phyloP scores from a whole-genome alignment of 805 yeast species.

The Blastobotrys peoriensis region DNA sequence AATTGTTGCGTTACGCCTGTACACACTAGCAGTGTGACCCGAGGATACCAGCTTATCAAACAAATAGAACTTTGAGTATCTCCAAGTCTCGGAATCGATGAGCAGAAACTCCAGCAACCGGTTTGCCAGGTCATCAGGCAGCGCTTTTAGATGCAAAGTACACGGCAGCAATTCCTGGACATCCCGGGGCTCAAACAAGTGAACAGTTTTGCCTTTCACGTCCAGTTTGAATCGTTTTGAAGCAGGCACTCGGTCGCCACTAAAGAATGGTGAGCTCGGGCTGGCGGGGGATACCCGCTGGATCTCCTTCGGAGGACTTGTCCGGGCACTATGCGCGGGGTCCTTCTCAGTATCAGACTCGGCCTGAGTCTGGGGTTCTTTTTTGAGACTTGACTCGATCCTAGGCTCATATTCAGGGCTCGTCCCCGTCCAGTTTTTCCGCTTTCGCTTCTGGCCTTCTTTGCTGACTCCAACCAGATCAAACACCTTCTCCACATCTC shows the following conservation, averaged over 20 bases:
- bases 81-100: conserved; percentile 37
- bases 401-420: neutral
- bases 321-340: too few relatives aligned
- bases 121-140: conserved; percentile 48
- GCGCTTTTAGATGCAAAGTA: conserved; percentile 44
- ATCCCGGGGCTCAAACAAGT: conserved; percentile 46
- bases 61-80: conserved; percentile 45
- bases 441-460: neutral
- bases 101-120: conserved; percentile 38
- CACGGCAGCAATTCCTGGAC: conserved; percentile 44
- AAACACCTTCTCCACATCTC: conserved; percentile 41
- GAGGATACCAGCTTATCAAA: conserved; percentile 59
- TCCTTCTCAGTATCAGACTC: too few relatives aligned
- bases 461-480: conserved; percentile 31
- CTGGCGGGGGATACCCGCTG: too few relatives aligned
- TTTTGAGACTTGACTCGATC: neutral
- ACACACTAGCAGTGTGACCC: conserved; percentile 45
- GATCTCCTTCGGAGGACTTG: too few relatives aligned
- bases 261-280: too few relatives aligned
- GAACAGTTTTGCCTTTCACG: conserved; percentile 29
- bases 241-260: conserved; percentile 6
- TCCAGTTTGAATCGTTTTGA: conserved; percentile 8
- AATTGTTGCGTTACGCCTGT: conserved; percentile 29
- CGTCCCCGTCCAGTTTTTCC: too few relatives aligned
- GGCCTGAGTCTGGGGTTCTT: too few relatives aligned